Percentiles rank a stretch among this genome's conserved stretches.
These are phyloP conservation scores for Cyclostephanos tholiformis DNA, from an alignment of 108 stramenopile species.

Conservation along the genomic window DNA sequence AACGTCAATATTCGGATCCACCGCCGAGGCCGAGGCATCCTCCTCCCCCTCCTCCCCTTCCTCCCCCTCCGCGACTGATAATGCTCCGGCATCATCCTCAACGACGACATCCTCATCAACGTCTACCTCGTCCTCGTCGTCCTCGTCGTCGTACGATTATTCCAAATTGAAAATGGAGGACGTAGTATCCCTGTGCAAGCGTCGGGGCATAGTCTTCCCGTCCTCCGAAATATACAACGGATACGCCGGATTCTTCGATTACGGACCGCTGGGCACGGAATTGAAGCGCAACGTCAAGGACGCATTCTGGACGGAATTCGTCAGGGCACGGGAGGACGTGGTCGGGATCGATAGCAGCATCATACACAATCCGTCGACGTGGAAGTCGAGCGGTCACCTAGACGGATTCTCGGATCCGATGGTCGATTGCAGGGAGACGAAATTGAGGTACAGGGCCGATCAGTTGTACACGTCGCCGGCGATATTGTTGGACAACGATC, in stretches of 20 bases:
- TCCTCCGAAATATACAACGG: constrained; percentile 98
- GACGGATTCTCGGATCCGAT: constrained; percentile 98
- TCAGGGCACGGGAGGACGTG: constrained; percentile 88
- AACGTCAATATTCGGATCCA: constrained; percentile 27
- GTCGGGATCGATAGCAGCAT: constrained; percentile 93
- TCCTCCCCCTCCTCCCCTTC: neutral
- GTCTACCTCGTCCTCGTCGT: neutral
- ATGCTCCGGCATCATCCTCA: too few species aligned
- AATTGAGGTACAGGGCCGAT: constrained; percentile 94
- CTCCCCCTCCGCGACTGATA: neutral
- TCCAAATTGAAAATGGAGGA: constrained; percentile 79
- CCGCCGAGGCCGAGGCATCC: constrained; percentile 19
- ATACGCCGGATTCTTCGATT: constrained; percentile 97
- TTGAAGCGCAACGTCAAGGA: constrained; percentile 91
- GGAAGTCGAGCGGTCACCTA: constrained; percentile 96
- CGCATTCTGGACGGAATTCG: constrained; percentile 93
- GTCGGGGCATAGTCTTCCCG: constrained; percentile 95
- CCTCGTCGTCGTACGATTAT: constrained; percentile 22
- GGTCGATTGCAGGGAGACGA: constrained; percentile 96
- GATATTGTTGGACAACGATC: too few species aligned
- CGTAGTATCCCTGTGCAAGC: constrained; percentile 91
- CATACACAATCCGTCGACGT: constrained; percentile 93
- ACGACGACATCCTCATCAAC: too few species aligned
- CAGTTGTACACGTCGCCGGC: constrained; percentile 88
- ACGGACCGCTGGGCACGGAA: constrained; percentile 93